Conservation (phyloP, 495 filamentous ascomycete genomes). For the Physcia stellaris region DNA sequence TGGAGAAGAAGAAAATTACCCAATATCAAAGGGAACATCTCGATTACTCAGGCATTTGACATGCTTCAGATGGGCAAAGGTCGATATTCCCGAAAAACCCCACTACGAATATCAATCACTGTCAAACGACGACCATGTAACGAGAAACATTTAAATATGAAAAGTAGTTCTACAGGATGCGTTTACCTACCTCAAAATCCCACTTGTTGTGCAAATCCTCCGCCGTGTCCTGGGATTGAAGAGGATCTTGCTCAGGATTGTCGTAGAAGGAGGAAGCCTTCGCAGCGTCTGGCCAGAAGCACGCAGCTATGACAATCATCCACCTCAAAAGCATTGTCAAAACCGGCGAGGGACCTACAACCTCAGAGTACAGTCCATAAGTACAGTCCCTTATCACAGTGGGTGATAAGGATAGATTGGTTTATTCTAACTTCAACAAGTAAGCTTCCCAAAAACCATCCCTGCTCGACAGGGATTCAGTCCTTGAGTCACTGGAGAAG, state of each 20-base stretch:
- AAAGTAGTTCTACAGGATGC: not conserved
- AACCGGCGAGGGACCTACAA: no score
- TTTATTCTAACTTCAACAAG: no score
- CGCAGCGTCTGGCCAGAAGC: not conserved
- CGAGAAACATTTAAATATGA: not conserved
- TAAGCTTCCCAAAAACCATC: no score
- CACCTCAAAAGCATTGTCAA: constrained; percentile 2
- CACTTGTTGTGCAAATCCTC: constrained; percentile 38
- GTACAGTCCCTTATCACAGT: no score
- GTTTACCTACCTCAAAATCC: constrained; percentile 32
- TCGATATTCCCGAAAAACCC: constrained; percentile 64
- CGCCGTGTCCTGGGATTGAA: constrained; percentile 2
- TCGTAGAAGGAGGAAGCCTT: constrained; percentile 13
- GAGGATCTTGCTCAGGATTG: constrained; percentile 14
- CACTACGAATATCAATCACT: constrained; percentile 47
- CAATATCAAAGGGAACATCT: constrained; percentile 58
- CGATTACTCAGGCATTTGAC: constrained; percentile 61
- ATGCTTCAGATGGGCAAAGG: constrained; percentile 67
- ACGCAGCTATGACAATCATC: not conserved
- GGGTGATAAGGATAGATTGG: no score
- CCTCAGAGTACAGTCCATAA: no score
- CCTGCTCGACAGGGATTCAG: no score
- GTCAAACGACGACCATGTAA: not conserved
- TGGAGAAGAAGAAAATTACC: no score
- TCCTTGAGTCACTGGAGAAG: no score